Percentiles rank a stretch among this genome's conserved stretches.
These are phyloP conservation scores for Huntiella bhutanensis DNA, from an alignment of 2,329 filamentous ascomycete genomes.

Conservation along the genomic window DNA sequence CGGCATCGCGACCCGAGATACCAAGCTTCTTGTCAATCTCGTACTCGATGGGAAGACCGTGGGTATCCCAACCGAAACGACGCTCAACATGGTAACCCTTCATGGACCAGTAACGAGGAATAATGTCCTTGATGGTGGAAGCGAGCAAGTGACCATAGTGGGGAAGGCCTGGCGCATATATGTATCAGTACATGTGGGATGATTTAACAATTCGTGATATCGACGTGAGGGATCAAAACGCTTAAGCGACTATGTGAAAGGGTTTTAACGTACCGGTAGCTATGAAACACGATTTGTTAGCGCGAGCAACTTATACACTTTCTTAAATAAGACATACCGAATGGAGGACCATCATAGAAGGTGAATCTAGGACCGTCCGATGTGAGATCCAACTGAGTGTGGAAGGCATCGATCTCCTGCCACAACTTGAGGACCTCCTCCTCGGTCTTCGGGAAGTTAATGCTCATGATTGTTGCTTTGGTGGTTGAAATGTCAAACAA, in stretches of 20 bases:
- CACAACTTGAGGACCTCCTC: conserved; percentile 14
- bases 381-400: conserved; percentile 34
- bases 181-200: not conserved
- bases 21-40: conserved; percentile 84
- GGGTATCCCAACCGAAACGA: conserved; percentile 74
- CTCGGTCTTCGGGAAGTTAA: conserved; percentile 14
- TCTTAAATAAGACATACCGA: conserved; percentile 18
- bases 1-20: conserved; percentile 62
- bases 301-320: not conserved
- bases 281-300: conserved; percentile 1
- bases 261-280: conserved; percentile 10
- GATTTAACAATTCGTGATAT: too few species aligned
- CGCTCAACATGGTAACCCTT: conserved; percentile 73
- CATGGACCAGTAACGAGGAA: conserved; percentile 83
- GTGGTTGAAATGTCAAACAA: too few species aligned
- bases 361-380: conserved; percentile 69
- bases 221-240: too few species aligned
- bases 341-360: conserved; percentile 81
- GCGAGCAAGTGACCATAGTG: conserved; percentile 47
- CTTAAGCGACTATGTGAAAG: not conserved
- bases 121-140: conserved; percentile 83
- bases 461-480: conserved; percentile 11
- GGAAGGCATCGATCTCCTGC: conserved; percentile 15
- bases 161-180: conserved; percentile 13
- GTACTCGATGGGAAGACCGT: conserved; percentile 74